Evolutionary conservation across 2,329 filamentous ascomycete genomes (phyloP), one percentile per base, ranked within the genome.

Genomic region (Colletotrichum tofieldiae): DNA sequence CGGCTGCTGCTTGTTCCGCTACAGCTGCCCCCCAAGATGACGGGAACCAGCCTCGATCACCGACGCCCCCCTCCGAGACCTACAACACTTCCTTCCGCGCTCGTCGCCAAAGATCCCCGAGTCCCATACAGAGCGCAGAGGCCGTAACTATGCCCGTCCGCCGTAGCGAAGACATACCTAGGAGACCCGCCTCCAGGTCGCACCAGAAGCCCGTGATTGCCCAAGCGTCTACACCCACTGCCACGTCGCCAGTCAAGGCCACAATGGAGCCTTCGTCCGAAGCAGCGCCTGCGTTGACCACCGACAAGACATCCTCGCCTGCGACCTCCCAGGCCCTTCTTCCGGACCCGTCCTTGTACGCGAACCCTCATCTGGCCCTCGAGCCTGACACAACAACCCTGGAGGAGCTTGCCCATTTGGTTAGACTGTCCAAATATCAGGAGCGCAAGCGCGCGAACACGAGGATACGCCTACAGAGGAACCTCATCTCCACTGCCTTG

Each of bases 381-480:
- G 89, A 92, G 73, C 86, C 86, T 63, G 90, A 92, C 56, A 89
- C 90, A 71, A 94, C 92, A 56, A 93, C 91, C 18, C 85, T 96
- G 73, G 91, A 93, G 78, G 93, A 95, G 82, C 89, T 96, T 75
- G 93, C 93, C 63, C 93, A 95, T 81, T 83, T 95, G 77, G 92
- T 94, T 75, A 91, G 93, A 73, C 85, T 95, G 74, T 93, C 93
- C 79, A 93, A 92, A 78, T 94, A 95, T 80, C 93, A 96, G 82
- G 92, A 94, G 86, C 92, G 93, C 86, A 93, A 94, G 86, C 90
- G 93, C 83, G 87, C 89, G 75, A 92, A 92, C 79, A 93, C 92
- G 56, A 89, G 93, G 76, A 86, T 93, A 75, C 91, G 93, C 69
- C 87, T 96, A 65, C 93, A 95, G 80, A 88, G 92, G 78, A 93